Evolutionary conservation across 2,329 filamentous ascomycete species (phyloP).

Genomic region (Microdochium trichocladiopsis): DNA sequence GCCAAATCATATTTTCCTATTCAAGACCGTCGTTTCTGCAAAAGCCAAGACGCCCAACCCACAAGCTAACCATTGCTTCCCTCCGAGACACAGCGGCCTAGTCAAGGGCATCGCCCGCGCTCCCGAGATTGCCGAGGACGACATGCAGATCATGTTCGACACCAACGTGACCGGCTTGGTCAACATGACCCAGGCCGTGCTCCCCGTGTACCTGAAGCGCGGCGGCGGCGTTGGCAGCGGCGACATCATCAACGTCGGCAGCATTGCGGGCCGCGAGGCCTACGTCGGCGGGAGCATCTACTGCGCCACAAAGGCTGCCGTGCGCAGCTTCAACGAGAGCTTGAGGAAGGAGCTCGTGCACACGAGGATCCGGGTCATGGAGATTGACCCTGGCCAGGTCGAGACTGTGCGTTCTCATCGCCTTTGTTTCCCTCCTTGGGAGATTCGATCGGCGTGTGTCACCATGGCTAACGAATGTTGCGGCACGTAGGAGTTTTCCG

Average conservation of each 20-base stretch:
- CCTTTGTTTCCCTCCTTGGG: no score
- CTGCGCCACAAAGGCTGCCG: slow-evolving; percentile 72
- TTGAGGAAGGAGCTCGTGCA: slow-evolving; percentile 65
- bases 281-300: slow-evolving; percentile 72
- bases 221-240: slow-evolving; percentile 65
- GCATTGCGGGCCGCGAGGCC: slow-evolving; percentile 51
- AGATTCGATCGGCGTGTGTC: no score
- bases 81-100: slow-evolving; percentile 54
- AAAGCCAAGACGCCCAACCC: no score
- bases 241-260: slow-evolving; percentile 89
- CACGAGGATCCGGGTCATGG: slow-evolving; percentile 62
- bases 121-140: slow-evolving; percentile 72
- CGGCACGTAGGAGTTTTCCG: slow-evolving; percentile 53
- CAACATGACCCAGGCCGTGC: slow-evolving; percentile 88
- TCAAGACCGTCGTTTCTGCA: no score
- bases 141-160: slow-evolving; percentile 80
- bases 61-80: background rate
- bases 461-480: slow-evolving; percentile 1
- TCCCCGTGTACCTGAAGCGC: slow-evolving; percentile 74
- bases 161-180: slow-evolving; percentile 95
- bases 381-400: slow-evolving; percentile 72
- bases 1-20: no score
- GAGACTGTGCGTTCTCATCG: slow-evolving; percentile 49
- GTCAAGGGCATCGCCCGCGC: slow-evolving; percentile 84
- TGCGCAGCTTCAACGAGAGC: slow-evolving; percentile 65